Evolutionary conservation across 805 yeast species (phyloP), one percentile per base, ranked within the genome.

Genomic region (Pichia phayaonensis): DNA sequence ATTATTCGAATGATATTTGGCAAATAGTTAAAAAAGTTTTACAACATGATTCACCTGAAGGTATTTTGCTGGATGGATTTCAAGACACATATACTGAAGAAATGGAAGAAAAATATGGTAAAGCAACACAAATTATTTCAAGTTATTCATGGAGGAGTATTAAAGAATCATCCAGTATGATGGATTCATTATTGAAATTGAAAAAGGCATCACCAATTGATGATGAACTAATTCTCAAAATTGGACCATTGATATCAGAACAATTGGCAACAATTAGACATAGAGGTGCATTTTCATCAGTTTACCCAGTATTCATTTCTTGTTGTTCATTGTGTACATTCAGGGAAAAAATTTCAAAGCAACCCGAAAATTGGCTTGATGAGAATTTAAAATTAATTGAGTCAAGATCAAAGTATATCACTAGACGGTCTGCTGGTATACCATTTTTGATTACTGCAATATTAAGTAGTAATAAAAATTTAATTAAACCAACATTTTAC

Each of bases 401-500:
- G 44, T 71, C 71, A 0, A 79, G 76, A 57, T 72, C 84, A 0
- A 90, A 88, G 59, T 76, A 78, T 44, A 84, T 90, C 47, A 86
- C 96, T 0, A 76, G 98, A 62, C 73, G 98, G 56, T 90, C 97
- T 1, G 98, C 96, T 2, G 97, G 98, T 0, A 67, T 94, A 18
- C 98, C 98, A 1, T 84, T 72, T 58, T 69, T 92, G 47, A 72
- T 92, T 15, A 77, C 94, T 1, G 94, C 86, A 0, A 77, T 88
- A 18, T 70, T 90, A n/a, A 72, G 80, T 1, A 77, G 89, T 0
- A 44, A 62, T 21, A 56, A 56, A n/a, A 74, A 70, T 31, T 61
- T 83, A 23, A 64, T 86, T 43, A 63, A 66, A 5, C 51, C 61
- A 10, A 77, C 95, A 0, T 77, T 88, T 57, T 66, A 69, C 0